Evolutionary conservation across 148 eudicot genomes (phyloP).

Genomic region (Chenopodium berlandieri): DNA sequence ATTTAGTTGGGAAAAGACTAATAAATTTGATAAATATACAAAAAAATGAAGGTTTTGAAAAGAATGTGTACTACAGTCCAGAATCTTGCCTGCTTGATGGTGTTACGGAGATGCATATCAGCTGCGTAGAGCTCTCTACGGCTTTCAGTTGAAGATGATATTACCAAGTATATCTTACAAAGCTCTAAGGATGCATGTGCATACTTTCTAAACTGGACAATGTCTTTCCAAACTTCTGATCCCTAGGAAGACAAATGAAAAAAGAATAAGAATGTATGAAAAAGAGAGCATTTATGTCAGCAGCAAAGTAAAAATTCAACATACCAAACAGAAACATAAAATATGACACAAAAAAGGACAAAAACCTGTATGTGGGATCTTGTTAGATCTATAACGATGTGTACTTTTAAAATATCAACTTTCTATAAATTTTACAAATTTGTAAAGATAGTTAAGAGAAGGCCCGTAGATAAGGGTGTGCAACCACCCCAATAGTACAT

Average conservation of each 20-base stretch:
- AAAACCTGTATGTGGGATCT: no score
- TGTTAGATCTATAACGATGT: no score
- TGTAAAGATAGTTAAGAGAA: no score
- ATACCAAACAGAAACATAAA: no score
- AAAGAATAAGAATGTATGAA: neutral
- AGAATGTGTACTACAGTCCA: neutral
- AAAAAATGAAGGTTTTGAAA: neutral
- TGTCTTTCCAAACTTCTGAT: slow-evolving; percentile 82
- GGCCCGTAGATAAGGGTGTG: no score
- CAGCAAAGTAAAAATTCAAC: no score
- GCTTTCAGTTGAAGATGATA: slow-evolving; percentile 50
- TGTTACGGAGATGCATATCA: slow-evolving; percentile 80
- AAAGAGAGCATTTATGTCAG: neutral
- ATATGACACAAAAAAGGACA: no score
- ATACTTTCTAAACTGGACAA: slow-evolving; percentile 68
- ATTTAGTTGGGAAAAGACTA: neutral
- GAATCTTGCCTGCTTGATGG: slow-evolving; percentile 66
- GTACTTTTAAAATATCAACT: no score
- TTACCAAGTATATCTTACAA: slow-evolving; percentile 69
- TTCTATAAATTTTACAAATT: no score
- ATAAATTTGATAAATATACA: neutral
- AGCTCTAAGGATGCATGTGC: slow-evolving; percentile 90
- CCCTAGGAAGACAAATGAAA: slow-evolving; percentile 41
- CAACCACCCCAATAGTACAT: no score
- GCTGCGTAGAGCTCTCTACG: slow-evolving; percentile 67